Percentiles rank a stretch among this genome's conserved stretches.
Evolutionary conservation across 1,139 yeast species (phyloP).

Genomic region (Yamadazyma buinensis): DNA sequence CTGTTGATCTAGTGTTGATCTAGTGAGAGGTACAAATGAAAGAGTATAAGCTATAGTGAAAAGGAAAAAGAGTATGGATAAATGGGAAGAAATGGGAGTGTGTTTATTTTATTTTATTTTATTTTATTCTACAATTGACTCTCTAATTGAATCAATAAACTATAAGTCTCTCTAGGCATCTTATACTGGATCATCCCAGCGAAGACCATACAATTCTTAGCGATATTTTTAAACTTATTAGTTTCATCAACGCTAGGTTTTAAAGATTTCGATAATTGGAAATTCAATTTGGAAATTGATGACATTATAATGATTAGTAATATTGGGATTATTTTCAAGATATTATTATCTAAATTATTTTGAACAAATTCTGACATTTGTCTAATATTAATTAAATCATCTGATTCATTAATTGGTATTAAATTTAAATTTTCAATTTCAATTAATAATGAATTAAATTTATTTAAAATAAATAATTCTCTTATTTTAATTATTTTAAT

Average conservation of each 20-base stretch:
- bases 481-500: slow-evolving; percentile 68
- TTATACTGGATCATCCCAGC: slow-evolving; percentile 95
- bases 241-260: slow-evolving; percentile 54
- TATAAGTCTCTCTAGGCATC: slow-evolving; percentile 90
- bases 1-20: neutral
- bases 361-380: slow-evolving; percentile 40
- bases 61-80: neutral
- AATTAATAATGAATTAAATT: slow-evolving; percentile 60
- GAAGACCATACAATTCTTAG: slow-evolving; percentile 86
- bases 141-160: slow-evolving; percentile 70
- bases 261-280: slow-evolving; percentile 41
- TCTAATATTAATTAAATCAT: slow-evolving; percentile 35
- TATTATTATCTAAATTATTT: slow-evolving; percentile 57
- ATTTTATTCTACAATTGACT: slow-evolving; percentile 28
- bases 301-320: slow-evolving; percentile 80
- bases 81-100: neutral
- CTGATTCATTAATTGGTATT: slow-evolving; percentile 54
- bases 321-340: slow-evolving; percentile 78
- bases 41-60: neutral
- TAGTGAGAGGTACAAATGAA: neutral
- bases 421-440: slow-evolving; percentile 58
- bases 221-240: slow-evolving; percentile 55
- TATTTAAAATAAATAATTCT: slow-evolving; percentile 51
- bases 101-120: neutral
- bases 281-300: slow-evolving; percentile 61